These are phyloP conservation scores for Phytophthora podocarpi DNA, from an alignment of 352 stramenopile species.

Conservation along the genomic window DNA sequence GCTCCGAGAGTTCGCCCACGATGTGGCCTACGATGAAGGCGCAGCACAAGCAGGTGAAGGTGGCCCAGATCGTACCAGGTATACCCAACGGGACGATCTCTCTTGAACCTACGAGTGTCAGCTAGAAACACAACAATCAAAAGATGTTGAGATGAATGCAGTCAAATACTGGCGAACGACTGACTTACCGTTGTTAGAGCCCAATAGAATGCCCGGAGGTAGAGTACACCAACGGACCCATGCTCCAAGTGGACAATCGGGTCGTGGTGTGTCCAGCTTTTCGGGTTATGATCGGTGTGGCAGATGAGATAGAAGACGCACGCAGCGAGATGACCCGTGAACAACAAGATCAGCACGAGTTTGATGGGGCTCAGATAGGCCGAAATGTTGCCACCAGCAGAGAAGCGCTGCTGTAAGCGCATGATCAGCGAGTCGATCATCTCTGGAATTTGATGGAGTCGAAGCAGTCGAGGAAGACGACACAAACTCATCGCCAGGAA, in stretches of 20 bases:
- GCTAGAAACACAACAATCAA: slow-evolving; percentile 24
- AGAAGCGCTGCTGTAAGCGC: slow-evolving; percentile 69
- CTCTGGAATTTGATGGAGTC: slow-evolving; percentile 40
- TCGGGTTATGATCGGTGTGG: slow-evolving; percentile 58
- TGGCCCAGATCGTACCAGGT: slow-evolving; percentile 67
- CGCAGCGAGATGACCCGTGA: slow-evolving; percentile 64
- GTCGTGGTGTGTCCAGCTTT: slow-evolving; percentile 75
- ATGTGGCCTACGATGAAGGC: slow-evolving; percentile 84
- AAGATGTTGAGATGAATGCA: too few species aligned
- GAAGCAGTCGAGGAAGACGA: slow-evolving; percentile 62
- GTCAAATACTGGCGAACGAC: too few species aligned
- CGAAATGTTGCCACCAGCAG: slow-evolving; percentile 57
- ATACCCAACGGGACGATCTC: slow-evolving; percentile 74
- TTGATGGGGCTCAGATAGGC: slow-evolving; percentile 71
- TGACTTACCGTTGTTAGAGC: slow-evolving; percentile 65
- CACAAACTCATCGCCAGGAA: slow-evolving; percentile 65
- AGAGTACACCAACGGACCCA: slow-evolving; percentile 49
- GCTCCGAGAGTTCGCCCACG: slow-evolving; percentile 73
- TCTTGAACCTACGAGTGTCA: slow-evolving; percentile 70
- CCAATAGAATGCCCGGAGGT: slow-evolving; percentile 82
- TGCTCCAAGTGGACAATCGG: slow-evolving; percentile 74
- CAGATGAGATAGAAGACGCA: slow-evolving; percentile 81
- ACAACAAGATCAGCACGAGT: slow-evolving; percentile 62
- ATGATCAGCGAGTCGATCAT: slow-evolving; percentile 71
- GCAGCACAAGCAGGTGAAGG: slow-evolving; percentile 67